Evolutionary conservation across 2,329 filamentous ascomycete species (phyloP).

Genomic region (Botryotinia globosa): DNA sequence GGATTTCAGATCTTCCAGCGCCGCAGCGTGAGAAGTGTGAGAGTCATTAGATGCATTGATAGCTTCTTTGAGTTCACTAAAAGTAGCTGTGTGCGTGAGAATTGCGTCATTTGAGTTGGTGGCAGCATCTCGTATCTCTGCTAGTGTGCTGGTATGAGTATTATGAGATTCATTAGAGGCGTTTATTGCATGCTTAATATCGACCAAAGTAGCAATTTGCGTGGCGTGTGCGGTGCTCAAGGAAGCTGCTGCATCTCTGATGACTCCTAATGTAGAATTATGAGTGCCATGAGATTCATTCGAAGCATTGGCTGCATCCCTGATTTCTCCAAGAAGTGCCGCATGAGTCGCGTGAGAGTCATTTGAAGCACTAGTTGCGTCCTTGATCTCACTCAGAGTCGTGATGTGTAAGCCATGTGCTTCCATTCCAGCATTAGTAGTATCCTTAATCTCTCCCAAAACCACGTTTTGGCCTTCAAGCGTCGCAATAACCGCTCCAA

Average conservation of each 20-base stretch:
- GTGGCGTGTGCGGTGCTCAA: slow-evolving; percentile 18
- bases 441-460: slow-evolving; percentile 22
- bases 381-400: slow-evolving; percentile 21
- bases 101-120: slow-evolving; percentile 22
- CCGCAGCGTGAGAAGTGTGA: slow-evolving; percentile 22
- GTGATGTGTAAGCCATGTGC: slow-evolving; percentile 29
- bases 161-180: slow-evolving; percentile 22
- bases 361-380: slow-evolving; percentile 9
- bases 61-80: slow-evolving; percentile 25
- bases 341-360: slow-evolving; percentile 23
- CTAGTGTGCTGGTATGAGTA: slow-evolving; percentile 24
- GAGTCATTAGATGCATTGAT: slow-evolving; percentile 19
- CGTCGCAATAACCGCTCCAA: background rate
- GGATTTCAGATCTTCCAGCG: slow-evolving; percentile 23
- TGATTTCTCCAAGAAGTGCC: slow-evolving; percentile 25
- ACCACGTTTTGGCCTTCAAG: slow-evolving; percentile 28
- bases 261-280: slow-evolving; percentile 15
- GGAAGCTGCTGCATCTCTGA: slow-evolving; percentile 17
- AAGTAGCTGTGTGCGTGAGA: slow-evolving; percentile 26
- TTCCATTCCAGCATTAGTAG: slow-evolving; percentile 20
- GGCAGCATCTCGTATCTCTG: slow-evolving; percentile 27
- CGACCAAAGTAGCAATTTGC: slow-evolving; percentile 21
- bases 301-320: slow-evolving; percentile 23
- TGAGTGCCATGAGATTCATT: slow-evolving; percentile 25
- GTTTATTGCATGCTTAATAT: slow-evolving; percentile 4